A percentile compares a stretch with the other conserved stretches of the same genome.
Conservation (phyloP, 2,329 filamentous ascomycete species). For the Sarocladium brachiariae region DNA sequence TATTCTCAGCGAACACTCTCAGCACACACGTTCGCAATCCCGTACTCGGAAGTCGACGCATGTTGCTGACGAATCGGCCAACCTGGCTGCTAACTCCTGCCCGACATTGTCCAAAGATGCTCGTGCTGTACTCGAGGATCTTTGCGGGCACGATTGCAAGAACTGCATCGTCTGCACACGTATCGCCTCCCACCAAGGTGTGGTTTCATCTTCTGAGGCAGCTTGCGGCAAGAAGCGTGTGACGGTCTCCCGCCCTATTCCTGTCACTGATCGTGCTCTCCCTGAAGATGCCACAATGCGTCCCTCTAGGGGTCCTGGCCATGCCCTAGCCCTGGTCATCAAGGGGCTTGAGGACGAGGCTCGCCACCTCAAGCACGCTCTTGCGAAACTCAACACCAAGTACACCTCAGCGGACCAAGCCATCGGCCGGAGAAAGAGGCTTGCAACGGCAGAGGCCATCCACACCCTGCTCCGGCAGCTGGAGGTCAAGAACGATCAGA, state of each 20-base stretch:
- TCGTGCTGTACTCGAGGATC: conserved; percentile 43
- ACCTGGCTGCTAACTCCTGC: conserved; percentile 20
- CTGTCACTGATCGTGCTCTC: conserved; percentile 32
- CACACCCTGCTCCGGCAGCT: conserved; percentile 37
- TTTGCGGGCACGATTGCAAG: conserved; percentile 47
- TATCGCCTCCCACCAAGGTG: conserved; percentile 39
- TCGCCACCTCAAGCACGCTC: conserved; percentile 63
- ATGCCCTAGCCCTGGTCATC: conserved; percentile 75
- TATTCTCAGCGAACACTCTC: conserved; percentile 19
- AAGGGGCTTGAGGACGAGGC: conserved; percentile 78
- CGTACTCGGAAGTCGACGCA: conserved; percentile 14
- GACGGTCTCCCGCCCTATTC: conserved; percentile 56
- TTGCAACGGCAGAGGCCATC: conserved; percentile 54
- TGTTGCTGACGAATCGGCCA: conserved; percentile 9
- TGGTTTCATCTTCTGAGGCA: conserved; percentile 30
- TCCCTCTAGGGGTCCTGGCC: conserved; percentile 60
- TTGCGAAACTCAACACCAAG: conserved; percentile 52
- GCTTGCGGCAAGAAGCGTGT: conserved; percentile 49
- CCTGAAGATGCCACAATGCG: conserved; percentile 48
- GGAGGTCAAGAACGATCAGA: conserved; percentile 59
- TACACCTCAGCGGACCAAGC: conserved; percentile 64
- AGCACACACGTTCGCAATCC: conserved; percentile 20
- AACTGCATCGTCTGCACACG: conserved; percentile 54
- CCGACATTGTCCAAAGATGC: conserved; percentile 46
- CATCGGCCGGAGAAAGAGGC: conserved; percentile 57